Conservation (phyloP, 1,284 basidiomycete species). For the Pseudozyma tsukubaensis region DNA sequence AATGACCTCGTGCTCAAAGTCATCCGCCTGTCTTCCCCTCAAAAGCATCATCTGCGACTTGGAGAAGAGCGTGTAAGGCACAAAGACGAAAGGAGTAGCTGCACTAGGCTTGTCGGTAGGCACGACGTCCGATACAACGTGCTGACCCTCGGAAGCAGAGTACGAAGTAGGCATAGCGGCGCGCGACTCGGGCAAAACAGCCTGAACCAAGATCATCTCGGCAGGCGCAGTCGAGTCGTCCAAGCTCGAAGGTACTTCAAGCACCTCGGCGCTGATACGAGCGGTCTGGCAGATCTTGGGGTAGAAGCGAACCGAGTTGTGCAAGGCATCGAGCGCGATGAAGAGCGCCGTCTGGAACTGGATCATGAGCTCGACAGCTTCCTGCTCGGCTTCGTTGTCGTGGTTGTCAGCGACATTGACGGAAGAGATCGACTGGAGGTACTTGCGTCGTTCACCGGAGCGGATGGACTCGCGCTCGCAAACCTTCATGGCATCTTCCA, state of each 20-base stretch:
- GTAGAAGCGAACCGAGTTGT: conserved; percentile 71
- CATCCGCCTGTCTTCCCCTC: conserved; percentile 69
- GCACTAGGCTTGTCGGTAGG: conserved; percentile 69
- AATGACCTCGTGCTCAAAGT: conserved; percentile 68
- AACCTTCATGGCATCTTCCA: conserved; percentile 70
- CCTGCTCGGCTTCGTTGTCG: conserved; percentile 54
- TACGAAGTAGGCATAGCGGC: conserved; percentile 50
- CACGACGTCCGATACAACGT: conserved; percentile 57
- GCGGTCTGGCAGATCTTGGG: conserved; percentile 70
- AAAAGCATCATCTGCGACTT: conserved; percentile 72
- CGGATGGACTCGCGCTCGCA: conserved; percentile 70
- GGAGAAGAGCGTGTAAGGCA: conserved; percentile 72
- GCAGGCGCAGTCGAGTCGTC: conserved; percentile 65
- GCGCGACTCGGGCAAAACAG: conserved; percentile 70
- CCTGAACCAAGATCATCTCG: conserved; percentile 71
- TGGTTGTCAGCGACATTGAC: conserved; percentile 48
- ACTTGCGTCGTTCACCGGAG: conserved; percentile 63
- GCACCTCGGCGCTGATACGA: conserved; percentile 71
- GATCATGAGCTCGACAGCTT: conserved; percentile 69
- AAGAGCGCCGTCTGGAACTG: conserved; percentile 72
- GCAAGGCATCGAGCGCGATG: conserved; percentile 71
- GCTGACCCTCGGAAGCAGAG: conserved; percentile 67
- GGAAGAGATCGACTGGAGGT: conserved; percentile 48
- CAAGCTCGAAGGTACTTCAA: conserved; percentile 70
- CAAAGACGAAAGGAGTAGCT: conserved; percentile 72